Evolutionary conservation across 2,329 filamentous ascomycete species (phyloP), one percentile per base, ranked within the genome.

Genomic region (Tolypocladium sp.): DNA sequence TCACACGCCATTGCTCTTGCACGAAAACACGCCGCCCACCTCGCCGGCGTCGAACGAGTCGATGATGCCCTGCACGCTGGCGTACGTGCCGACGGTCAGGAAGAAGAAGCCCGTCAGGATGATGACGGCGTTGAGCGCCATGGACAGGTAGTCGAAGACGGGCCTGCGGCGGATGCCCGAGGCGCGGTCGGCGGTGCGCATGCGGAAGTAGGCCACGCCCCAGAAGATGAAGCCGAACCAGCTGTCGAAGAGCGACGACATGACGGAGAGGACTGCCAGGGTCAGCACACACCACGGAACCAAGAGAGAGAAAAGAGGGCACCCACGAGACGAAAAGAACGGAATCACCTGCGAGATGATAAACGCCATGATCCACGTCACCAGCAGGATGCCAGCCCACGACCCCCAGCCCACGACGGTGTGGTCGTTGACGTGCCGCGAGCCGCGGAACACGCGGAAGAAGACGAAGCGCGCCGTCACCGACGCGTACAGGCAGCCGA

Each of bases 191-290:
- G 82, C 87, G 25, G 76, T 76, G 55, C 89, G 81, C 88, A 93
- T 90, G 59, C 88, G 83, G 68, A 92, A 82, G 69, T 91, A 93
- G 0, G 89, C 90, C 1, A 91, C 82, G 15, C 88, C 90, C 90
- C 90, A 97, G 79, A 96, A 97, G 69, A 96, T 96, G 79, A 96
- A 97, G 30, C 92, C 92, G 67, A 93, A 93, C 80, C 92, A 93
- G 58, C 89, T 93, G 74, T 96, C 91, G 69, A 96, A 96, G 1
- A 96, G 82, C 4, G 91, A 91, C n/a, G 86, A 89, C 87, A 92
- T 90, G 62, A 91, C 78, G 5, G 86, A 86, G n/a, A 86, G 73
- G 2, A 87, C 80, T 83, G 44, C 1, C 41, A 30, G 7, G 15
- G 27, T 67, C 25, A 65, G 8, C 20, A 6, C 0, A 20, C 1